Conservation (phyloP, 2,329 filamentous ascomycete species). For the Trichoderma aggressivum region DNA sequence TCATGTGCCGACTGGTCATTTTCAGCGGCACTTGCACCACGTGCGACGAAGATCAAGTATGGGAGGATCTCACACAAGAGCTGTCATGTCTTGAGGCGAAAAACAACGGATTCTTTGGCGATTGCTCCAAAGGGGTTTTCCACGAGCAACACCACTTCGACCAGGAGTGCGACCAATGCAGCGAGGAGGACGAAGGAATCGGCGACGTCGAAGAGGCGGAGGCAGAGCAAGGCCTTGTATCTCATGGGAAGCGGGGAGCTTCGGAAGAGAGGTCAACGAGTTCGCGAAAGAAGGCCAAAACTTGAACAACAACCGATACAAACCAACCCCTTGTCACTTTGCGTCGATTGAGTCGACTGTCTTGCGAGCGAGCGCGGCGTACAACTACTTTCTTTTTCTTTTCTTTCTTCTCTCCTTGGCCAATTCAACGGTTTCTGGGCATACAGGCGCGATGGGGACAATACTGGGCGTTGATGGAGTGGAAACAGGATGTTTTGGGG, state of each 20-base stretch:
- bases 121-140: constrained; percentile 40
- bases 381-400: background rate
- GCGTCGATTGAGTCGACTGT: background rate
- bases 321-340: background rate
- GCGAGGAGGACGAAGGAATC: constrained; percentile 41
- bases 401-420: background rate
- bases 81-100: constrained; percentile 49
- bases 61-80: constrained; percentile 45
- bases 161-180: constrained; percentile 46
- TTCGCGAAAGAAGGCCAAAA: constrained; percentile 32
- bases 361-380: background rate
- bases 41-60: constrained; percentile 40
- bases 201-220: constrained; percentile 34
- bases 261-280: constrained; percentile 21
- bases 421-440: background rate
- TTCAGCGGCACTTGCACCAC: constrained; percentile 44
- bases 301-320: constrained; percentile 22
- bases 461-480: constrained; percentile 3
- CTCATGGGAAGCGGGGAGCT: constrained; percentile 21
- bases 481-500: background rate
- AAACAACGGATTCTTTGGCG: constrained; percentile 45
- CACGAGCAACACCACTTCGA: constrained; percentile 45
- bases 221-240: background rate
- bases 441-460: background rate
- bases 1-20: constrained; percentile 47